phyloP scores from a whole-genome alignment of 2,329 filamentous ascomycete species.

The Exophiala mesophila region DNA sequence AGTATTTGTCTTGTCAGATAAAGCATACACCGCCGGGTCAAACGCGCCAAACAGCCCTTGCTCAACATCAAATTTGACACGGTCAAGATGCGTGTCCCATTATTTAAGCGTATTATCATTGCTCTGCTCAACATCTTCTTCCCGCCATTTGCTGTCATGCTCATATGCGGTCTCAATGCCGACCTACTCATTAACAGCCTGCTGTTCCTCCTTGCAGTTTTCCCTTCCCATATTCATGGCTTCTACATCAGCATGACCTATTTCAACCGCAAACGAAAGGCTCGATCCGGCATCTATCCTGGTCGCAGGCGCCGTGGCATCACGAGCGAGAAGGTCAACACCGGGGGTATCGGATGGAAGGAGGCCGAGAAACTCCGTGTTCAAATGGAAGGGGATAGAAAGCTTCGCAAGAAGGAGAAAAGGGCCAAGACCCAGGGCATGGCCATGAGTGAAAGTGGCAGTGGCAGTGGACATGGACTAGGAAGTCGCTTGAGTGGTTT shows the following conservation, averaged over 20 bases:
- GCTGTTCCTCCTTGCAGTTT: constrained; percentile 38
- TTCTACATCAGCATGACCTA: constrained; percentile 40
- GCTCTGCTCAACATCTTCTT: constrained; percentile 38
- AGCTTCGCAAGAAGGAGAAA: background rate
- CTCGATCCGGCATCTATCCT: constrained; percentile 35
- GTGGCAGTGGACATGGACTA: background rate
- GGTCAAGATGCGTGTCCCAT: constrained; percentile 19
- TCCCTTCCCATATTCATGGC: constrained; percentile 38
- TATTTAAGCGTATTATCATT: constrained; percentile 33
- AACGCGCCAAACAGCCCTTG: too few species aligned
- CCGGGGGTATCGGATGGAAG: constrained; percentile 33
- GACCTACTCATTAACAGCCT: constrained; percentile 37
- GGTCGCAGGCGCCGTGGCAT: constrained; percentile 34
- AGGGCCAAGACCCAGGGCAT: background rate
- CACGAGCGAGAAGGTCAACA: constrained; percentile 33
- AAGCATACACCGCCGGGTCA: too few species aligned
- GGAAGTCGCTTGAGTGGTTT: background rate
- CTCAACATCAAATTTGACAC: too few species aligned
- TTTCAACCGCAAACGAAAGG: constrained; percentile 36
- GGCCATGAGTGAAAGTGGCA: background rate
- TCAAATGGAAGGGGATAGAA: constrained; percentile 15
- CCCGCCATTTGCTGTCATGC: constrained; percentile 35
- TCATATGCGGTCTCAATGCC: constrained; percentile 34
- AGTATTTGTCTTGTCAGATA: too few species aligned
- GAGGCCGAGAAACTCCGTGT: constrained; percentile 31